Base-by-base conservation (phyloP, 306 rosid species). In the Corylus avellana region DNA sequence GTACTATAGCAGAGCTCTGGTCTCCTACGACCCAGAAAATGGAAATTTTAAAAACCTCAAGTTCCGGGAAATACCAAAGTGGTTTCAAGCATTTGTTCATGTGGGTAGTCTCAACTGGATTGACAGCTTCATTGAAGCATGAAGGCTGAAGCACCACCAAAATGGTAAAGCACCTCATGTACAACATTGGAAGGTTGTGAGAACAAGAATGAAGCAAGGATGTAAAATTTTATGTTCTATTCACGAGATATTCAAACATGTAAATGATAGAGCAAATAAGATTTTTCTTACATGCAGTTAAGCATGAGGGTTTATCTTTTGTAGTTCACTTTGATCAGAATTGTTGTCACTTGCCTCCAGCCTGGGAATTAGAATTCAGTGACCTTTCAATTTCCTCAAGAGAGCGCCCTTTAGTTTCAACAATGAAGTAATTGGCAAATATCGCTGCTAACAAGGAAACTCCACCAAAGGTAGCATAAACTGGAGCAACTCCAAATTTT, bases 341-440 rank as follows among this genome's bases (percentile, higher is more conserved):
- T 16, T 16, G 72, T 37, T 1, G 70, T 82, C 77, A 87, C 67
- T 64, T 78, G 82, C 76, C 80, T 82, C 86, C 80, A 72, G 89
- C 73, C 22, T 1, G 27, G 79, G 76, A 35, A 70, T 91, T 84
- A 17, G 84, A 78, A 74, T 61, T 82, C 14, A 91, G 80, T 22
- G 96, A 88, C 84, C 86, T 85, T 84, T 94, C 98, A 78, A 94
- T 92, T 80, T 92, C 97, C 84, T 94, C 98, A 2, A 94, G 90
- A 71, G 98, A 92, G 29, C 96, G 91, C 64, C 96, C 97, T 70
- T 87, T 94, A 2, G 98, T 94, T 83, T 94, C 98, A 12, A 89
- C 90, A 14, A 87, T 56, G 87, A 92, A 92, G 88, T 88, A 85
- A 37, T 75, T 85, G 35, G 90, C 83, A 85, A 92, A 94, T 73